Evolutionary conservation across 495 filamentous ascomycete genomes (phyloP).

Genomic region (Wilcoxina mikolae): DNA sequence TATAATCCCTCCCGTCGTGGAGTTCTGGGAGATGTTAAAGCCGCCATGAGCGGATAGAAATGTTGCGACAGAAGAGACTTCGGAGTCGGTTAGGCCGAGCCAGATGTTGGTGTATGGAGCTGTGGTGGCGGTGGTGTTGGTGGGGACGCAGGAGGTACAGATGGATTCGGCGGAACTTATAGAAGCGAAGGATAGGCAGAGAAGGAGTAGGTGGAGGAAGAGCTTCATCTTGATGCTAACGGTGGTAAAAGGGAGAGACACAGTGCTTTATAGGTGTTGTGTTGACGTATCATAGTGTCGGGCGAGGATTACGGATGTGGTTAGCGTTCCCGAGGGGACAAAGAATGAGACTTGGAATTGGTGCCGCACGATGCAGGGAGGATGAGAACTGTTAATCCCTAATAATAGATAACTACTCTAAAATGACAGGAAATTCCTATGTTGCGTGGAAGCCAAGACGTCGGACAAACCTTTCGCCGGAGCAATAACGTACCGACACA

Average conservation of each 20-base stretch:
- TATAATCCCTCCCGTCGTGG: neutral
- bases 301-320: neutral
- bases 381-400: no score
- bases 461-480: neutral
- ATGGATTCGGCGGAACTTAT: neutral
- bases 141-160: neutral
- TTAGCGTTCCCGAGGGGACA: neutral
- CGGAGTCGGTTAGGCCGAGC: neutral
- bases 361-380: no score
- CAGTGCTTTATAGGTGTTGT: neutral
- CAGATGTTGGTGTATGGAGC: neutral
- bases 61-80: neutral
- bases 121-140: neutral
- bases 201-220: neutral
- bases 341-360: no score
- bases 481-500: no score
- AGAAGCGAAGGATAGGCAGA: neutral
- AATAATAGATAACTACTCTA: no score
- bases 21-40: neutral
- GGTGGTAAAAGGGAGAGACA: neutral
- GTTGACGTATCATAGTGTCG: neutral
- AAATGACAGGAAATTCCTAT: no score
- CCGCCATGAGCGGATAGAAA: neutral
- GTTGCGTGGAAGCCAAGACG: no score
- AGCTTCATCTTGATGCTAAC: neutral